phyloP scores from a whole-genome alignment of 495 filamentous ascomycete genomes.

The Neurospora sp. region DNA sequence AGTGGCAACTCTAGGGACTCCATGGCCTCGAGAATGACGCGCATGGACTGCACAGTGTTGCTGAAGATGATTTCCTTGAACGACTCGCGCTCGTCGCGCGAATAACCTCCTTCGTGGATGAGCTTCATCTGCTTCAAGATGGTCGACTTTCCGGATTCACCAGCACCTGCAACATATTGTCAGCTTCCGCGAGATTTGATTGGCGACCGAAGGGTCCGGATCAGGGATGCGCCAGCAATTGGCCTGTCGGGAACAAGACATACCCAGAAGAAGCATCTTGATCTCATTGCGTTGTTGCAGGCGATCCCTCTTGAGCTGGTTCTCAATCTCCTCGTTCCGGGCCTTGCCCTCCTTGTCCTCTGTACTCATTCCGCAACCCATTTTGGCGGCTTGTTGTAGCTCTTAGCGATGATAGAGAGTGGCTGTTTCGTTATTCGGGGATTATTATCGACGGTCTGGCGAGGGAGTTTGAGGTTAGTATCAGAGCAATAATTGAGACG shows the following conservation, averaged over 20 bases:
- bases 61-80: conserved; percentile 98
- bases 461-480: not conserved
- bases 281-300: conserved; percentile 96
- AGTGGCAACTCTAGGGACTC: conserved; percentile 84
- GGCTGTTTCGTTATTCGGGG: conserved; percentile 5
- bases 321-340: conserved; percentile 98
- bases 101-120: conserved; percentile 74
- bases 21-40: conserved; percentile 93
- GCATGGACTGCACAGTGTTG: conserved; percentile 94
- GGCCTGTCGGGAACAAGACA: conserved; percentile 19
- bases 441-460: not conserved
- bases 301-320: conserved; percentile 91
- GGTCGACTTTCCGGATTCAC: conserved; percentile 98
- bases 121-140: conserved; percentile 99
- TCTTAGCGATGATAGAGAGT: conserved; percentile 8
- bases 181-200: conserved; percentile 1
- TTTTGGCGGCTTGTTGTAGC: conserved; percentile 45
- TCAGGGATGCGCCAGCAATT: not conserved
- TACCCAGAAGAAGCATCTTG: conserved; percentile 98
- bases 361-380: conserved; percentile 99
- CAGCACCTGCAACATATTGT: conserved; percentile 59
- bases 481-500: not conserved
- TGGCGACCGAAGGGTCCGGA: not conserved
- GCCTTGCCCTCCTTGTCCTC: conserved; percentile 99
- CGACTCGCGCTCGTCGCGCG: conserved; percentile 66